phyloP scores from a whole-genome alignment of 345 rosid species.

The Melaleuca quinquenervia region DNA sequence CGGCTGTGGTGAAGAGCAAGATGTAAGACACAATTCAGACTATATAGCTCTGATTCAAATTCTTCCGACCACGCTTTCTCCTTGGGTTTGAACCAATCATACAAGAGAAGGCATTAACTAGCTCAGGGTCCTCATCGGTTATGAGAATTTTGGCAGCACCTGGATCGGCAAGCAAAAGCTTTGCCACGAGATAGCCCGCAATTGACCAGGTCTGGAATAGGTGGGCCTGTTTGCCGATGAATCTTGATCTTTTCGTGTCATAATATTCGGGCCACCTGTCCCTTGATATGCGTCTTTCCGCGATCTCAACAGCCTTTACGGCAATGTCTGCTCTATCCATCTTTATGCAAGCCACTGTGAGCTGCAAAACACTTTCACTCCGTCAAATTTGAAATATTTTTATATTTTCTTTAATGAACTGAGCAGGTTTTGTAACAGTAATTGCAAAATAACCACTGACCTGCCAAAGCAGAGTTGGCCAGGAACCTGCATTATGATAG shows the following conservation, averaged over 20 bases:
- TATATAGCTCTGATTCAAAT: constrained; percentile 26
- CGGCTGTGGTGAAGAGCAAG: neutral
- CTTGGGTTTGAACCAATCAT: constrained; percentile 47
- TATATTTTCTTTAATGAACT: neutral
- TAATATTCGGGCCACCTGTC: constrained; percentile 53
- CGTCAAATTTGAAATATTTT: neutral
- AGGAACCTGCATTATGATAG: constrained; percentile 91
- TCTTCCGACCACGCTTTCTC: constrained; percentile 29
- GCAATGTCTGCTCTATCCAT: constrained; percentile 42
- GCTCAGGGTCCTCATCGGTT: constrained; percentile 35
- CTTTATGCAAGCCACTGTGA: constrained; percentile 44
- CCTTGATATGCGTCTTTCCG: constrained; percentile 26
- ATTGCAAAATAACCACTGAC: constrained; percentile 21
- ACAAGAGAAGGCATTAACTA: constrained; percentile 42
- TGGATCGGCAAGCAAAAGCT: constrained; percentile 32
- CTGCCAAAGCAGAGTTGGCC: constrained; percentile 98
- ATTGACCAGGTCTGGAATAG: constrained; percentile 48
- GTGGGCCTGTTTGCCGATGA: constrained; percentile 35
- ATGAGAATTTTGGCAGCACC: constrained; percentile 28
- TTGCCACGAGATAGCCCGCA: constrained; percentile 44
- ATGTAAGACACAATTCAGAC: constrained; percentile 7
- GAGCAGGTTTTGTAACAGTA: neutral
- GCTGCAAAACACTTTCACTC: constrained; percentile 13
- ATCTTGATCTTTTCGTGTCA: constrained; percentile 38
- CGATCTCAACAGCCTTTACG: constrained; percentile 23